phyloP scores from a whole-genome alignment of 306 rosid genomes.

The Begonia peltatifolia region DNA sequence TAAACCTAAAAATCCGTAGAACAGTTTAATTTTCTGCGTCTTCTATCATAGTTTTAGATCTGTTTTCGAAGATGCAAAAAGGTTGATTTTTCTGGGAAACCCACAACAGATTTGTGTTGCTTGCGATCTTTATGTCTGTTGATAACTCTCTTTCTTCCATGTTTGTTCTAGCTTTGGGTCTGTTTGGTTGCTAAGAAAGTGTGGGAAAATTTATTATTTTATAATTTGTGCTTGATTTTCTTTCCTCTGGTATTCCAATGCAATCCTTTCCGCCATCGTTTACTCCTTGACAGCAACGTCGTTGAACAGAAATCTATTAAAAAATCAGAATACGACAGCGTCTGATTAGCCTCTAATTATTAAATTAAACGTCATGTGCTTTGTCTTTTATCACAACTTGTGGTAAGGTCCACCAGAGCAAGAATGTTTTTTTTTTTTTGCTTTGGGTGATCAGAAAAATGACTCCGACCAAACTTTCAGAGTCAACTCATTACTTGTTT shows the following conservation, averaged over 20 bases:
- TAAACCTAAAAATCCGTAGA: too few species aligned
- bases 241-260: neutral
- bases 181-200: neutral
- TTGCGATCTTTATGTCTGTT: neutral
- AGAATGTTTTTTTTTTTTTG: neutral
- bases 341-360: neutral
- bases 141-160: neutral
- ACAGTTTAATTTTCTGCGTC: too few species aligned
- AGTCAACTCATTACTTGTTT: too few species aligned
- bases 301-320: too few species aligned
- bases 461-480: too few species aligned
- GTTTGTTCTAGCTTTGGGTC: neutral
- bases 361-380: constrained; percentile 1
- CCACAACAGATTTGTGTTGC: too few species aligned
- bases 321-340: neutral
- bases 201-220: neutral
- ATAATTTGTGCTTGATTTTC: too few species aligned
- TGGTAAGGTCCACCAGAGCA: neutral
- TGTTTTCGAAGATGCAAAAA: too few species aligned
- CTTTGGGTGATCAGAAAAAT: too few species aligned
- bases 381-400: constrained; percentile 1
- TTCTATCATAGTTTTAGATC: too few species aligned
- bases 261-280: neutral
- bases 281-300: neutral
- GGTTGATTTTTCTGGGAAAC: too few species aligned